Conservation (phyloP, 2,329 filamentous ascomycete genomes). For the Biscogniauxia sp. region DNA sequence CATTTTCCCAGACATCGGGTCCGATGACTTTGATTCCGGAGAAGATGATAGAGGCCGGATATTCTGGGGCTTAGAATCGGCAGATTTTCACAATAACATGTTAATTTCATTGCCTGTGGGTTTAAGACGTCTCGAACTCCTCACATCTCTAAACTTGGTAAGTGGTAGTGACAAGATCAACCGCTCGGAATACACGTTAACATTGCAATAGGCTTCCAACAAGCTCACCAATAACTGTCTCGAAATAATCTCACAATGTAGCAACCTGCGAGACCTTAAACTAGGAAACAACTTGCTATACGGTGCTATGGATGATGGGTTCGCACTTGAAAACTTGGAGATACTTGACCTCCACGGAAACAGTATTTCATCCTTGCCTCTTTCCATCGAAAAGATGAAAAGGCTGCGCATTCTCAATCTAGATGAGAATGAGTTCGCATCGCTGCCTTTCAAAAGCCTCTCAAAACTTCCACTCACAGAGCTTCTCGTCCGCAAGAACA, state of each 20-base stretch:
- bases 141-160: conserved; percentile 82
- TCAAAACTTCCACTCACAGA: conserved; percentile 69
- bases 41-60: conserved; percentile 69
- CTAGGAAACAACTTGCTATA: conserved; percentile 74
- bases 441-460: conserved; percentile 68
- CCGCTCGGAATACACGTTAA: conserved; percentile 20
- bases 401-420: conserved; percentile 76
- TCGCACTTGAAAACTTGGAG: conserved; percentile 70
- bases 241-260: conserved; percentile 71
- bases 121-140: conserved; percentile 65
- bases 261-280: conserved; percentile 72
- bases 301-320: conserved; percentile 62
- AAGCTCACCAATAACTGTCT: conserved; percentile 70
- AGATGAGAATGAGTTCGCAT: conserved; percentile 72
- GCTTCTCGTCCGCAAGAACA: conserved; percentile 74
- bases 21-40: conserved; percentile 57
- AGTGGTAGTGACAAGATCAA: conserved; percentile 25
- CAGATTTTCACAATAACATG: conserved; percentile 85
- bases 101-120: conserved; percentile 72
- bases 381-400: conserved; percentile 62
- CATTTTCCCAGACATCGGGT: conserved; percentile 73
- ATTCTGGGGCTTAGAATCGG: conserved; percentile 75
- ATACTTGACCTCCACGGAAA: conserved; percentile 81
- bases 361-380: conserved; percentile 68
- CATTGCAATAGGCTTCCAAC: conserved; percentile 66